A percentile compares a stretch with the other conserved stretches of the same genome.
Conservation (phyloP, 768 basidiomycete species). For the Cystofilobasidium ferigula region DNA sequence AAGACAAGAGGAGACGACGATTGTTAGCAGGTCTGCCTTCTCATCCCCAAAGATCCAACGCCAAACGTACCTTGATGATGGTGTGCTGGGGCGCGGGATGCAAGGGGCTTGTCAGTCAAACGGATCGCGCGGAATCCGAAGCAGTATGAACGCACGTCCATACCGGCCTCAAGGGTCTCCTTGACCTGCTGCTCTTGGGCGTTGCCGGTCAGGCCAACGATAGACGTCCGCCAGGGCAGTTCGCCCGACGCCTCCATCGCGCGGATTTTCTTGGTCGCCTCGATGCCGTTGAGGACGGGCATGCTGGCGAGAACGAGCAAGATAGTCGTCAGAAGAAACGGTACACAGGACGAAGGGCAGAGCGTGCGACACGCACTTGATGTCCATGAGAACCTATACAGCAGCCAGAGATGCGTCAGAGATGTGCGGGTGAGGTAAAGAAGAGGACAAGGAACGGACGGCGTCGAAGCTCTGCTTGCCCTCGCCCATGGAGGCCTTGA, state of each 20-base stretch:
- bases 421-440: background rate
- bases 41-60: too few relatives aligned
- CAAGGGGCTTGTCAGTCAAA: background rate
- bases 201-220: constrained; percentile 24
- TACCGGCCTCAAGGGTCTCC: constrained; percentile 4
- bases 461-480: background rate
- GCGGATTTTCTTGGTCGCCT: constrained; percentile 27
- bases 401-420: background rate
- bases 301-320: background rate
- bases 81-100: background rate
- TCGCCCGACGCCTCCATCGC: constrained; percentile 21
- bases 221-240: background rate
- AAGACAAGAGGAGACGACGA: too few relatives aligned
- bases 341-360: too few relatives aligned
- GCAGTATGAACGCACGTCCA: background rate
- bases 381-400: constrained; percentile 6
- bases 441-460: background rate
- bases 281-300: constrained; percentile 29
- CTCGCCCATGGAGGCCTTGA: background rate
- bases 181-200: constrained; percentile 1
- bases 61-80: background rate
- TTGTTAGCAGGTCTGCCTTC: background rate
- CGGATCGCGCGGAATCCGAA: background rate
- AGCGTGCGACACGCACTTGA: background rate
- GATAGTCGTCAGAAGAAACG: too few relatives aligned